Percentiles rank a stretch among this genome's conserved stretches.
phyloP scores from a whole-genome alignment of 441 rosid species.

The Theobroma grandiflorum region DNA sequence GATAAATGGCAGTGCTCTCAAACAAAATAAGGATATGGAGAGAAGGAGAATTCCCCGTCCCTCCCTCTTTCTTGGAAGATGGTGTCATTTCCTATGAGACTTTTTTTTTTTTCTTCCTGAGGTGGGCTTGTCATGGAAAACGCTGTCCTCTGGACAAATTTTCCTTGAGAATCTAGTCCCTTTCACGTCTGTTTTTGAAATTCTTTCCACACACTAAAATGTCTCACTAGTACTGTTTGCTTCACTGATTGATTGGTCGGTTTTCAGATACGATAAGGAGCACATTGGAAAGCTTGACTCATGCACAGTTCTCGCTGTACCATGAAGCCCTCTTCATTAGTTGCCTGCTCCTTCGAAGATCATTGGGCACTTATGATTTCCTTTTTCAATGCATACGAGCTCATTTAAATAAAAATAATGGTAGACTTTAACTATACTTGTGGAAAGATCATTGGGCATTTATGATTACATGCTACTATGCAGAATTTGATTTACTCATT shows the following conservation, averaged over 20 bases:
- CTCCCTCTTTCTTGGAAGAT: conserved; percentile 13
- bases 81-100: not conserved
- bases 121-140: not conserved
- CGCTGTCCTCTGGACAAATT: not conserved
- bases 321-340: not conserved
- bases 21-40: not conserved
- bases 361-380: not conserved
- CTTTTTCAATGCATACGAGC: not conserved
- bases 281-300: not conserved
- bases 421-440: not conserved
- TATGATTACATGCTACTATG: no score
- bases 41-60: not conserved
- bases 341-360: not conserved
- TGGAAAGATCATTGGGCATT: not conserved
- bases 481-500: no score
- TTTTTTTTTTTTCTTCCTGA: not conserved
- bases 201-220: not conserved
- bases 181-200: not conserved
- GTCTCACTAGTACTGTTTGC: not conserved
- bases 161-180: conserved; percentile 8
- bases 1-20: not conserved
- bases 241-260: not conserved
- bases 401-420: not conserved
- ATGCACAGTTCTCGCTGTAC: not conserved
- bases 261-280: not conserved